Conservation (phyloP, 2,329 filamentous ascomycete genomes). For the Colletotrichum gigasporum region DNA sequence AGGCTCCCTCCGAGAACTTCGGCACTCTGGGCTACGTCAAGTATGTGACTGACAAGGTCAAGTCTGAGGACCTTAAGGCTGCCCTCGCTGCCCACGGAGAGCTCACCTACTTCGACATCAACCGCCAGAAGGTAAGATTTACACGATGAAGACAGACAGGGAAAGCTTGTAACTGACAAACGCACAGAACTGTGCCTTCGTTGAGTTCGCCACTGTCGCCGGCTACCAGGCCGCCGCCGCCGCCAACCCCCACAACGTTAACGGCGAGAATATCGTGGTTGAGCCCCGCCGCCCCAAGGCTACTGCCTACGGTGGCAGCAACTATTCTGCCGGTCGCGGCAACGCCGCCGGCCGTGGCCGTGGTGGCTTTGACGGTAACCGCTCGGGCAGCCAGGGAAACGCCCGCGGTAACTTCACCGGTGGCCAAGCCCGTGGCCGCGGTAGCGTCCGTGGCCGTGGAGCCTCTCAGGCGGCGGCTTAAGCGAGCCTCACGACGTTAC, state of each 20-base stretch:
- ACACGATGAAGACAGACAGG: not conserved
- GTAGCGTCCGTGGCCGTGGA: slow-evolving; percentile 73
- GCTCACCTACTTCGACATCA: slow-evolving; percentile 79
- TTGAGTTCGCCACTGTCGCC: slow-evolving; percentile 85
- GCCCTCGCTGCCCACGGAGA: slow-evolving; percentile 78
- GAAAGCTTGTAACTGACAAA: slow-evolving; percentile 34
- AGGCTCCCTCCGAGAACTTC: slow-evolving; percentile 73
- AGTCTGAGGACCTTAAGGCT: slow-evolving; percentile 75
- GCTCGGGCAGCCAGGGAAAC: slow-evolving; percentile 61
- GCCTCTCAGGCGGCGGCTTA: slow-evolving; percentile 55
- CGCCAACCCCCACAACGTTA: slow-evolving; percentile 87
- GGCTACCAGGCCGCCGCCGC: slow-evolving; percentile 85
- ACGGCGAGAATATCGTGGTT: slow-evolving; percentile 83
- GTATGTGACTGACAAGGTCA: slow-evolving; percentile 91
- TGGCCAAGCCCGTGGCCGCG: slow-evolving; percentile 71
- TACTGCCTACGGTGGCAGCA: slow-evolving; percentile 74
- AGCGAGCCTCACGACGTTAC: not conserved
- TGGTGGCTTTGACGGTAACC: slow-evolving; percentile 69
- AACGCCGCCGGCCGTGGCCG: slow-evolving; percentile 64
- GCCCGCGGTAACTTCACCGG: slow-evolving; percentile 76
- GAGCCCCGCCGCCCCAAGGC: slow-evolving; percentile 88
- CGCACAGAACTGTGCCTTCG: slow-evolving; percentile 90
- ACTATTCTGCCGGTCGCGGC: slow-evolving; percentile 59
- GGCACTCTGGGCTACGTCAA: slow-evolving; percentile 90
- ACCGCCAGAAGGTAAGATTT: slow-evolving; percentile 78